A percentile compares a stretch with the other conserved stretches of the same genome.
Conservation (phyloP, 495 filamentous ascomycete species). For the Aspergillus haitiensis region DNA sequence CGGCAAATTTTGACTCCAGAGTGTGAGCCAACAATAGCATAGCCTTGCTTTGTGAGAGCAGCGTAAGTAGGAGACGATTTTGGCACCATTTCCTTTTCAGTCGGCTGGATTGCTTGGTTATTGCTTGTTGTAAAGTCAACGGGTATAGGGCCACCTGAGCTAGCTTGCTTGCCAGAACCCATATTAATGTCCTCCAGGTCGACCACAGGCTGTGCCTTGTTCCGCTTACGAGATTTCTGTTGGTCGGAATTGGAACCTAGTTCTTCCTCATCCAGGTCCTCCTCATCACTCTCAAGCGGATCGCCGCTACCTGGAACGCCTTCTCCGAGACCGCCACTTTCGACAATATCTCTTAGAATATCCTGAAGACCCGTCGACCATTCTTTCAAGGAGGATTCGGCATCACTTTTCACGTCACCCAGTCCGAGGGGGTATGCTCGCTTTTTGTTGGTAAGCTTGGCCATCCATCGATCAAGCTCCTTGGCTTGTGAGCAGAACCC, state of each 20-base stretch:
- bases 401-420: conserved; percentile 79
- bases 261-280: conserved; percentile 55
- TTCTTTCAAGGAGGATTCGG: conserved; percentile 61
- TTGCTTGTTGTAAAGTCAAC: conserved; percentile 81
- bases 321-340: conserved; percentile 69
- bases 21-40: conserved; percentile 91
- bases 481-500: conserved; percentile 90
- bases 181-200: conserved; percentile 88
- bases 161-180: conserved; percentile 39
- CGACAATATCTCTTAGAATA: conserved; percentile 61
- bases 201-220: conserved; percentile 52
- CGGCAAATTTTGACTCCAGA: conserved; percentile 97
- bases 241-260: conserved; percentile 32
- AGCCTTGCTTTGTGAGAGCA: conserved; percentile 92
- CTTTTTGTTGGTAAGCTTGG: conserved; percentile 79
- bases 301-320: conserved; percentile 80
- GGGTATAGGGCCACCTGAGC: conserved; percentile 54
- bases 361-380: conserved; percentile 78
- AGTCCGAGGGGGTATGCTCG: conserved; percentile 82
- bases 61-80: conserved; percentile 82
- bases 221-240: conserved; percentile 37
- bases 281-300: conserved; percentile 78
- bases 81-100: conserved; percentile 88
- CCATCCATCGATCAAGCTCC: conserved; percentile 92
- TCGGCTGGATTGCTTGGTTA: conserved; percentile 41